Evolutionary conservation across 805 yeast genomes (phyloP), one percentile per base, ranked within the genome.

Genomic region (Yamadazyma nakazawae): DNA sequence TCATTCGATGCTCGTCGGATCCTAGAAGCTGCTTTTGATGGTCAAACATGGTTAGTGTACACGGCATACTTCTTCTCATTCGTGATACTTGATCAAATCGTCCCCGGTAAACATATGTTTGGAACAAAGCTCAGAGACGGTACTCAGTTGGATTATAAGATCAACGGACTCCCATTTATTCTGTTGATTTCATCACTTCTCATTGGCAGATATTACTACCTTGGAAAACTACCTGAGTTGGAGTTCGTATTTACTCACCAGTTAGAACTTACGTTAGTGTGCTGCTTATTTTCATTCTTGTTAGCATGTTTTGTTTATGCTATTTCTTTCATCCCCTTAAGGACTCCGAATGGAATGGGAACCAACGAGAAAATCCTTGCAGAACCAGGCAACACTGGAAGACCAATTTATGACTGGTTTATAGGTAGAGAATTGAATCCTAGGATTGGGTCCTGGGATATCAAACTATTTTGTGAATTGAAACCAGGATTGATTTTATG

Each of bases 401-500:
- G 79, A 54, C 54, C 66, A 0, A 55, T 92, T 9, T 92, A 87
- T 61, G 97, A 94, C 60, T 91, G 97, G 97, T 94, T 90, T 61
- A 90, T 94, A 61, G 99, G 99, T 26, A 81, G 99, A 50, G 98
- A 92, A 67, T 74, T 94, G 60, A 94, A 94, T 63, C 99, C 98
- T 24, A 76, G 98, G 56, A 71, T 88, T 48, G 94, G 95, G 1
- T 59, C 77, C 0, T 81, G 91, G 75, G 99, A 94, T 62, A 81
- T 94, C 64, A 94, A 94, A 68, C 66, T 90, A 55, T 94, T 87
- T 59, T 88, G 96, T 65, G 99, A 94, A 65, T 77, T 94, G 64
- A 81, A 96, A 58, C 99, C 99, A 1, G 99, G 99, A 5, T 74
- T 94, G 78, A 68, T 92, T 45, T 69, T 94, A 37, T 92, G 97